phyloP scores from a whole-genome alignment of 2,329 filamentous ascomycete genomes.

The Fusarium pilosicola region DNA sequence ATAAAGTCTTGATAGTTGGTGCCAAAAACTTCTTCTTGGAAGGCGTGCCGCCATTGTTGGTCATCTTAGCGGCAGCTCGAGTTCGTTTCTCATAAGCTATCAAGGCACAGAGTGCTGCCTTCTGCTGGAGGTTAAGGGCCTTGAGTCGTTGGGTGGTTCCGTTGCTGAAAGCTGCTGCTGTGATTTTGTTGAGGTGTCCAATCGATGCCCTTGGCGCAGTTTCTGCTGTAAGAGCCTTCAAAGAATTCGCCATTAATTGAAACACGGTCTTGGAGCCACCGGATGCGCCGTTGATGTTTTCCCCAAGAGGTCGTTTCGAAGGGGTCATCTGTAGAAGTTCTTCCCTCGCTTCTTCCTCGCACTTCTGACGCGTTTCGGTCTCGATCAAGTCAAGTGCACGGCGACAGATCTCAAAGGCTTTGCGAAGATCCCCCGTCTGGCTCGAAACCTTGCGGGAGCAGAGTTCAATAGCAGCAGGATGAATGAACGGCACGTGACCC shows the following conservation, averaged over 20 bases:
- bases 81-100: conserved; percentile 85
- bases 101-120: conserved; percentile 90
- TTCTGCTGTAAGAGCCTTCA: conserved; percentile 73
- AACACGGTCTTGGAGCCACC: conserved; percentile 56
- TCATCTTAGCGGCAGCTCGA: conserved; percentile 58
- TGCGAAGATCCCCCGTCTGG: conserved; percentile 92
- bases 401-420: conserved; percentile 93
- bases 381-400: conserved; percentile 91
- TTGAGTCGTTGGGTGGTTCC: conserved; percentile 86
- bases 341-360: conserved; percentile 70
- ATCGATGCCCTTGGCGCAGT: conserved; percentile 91
- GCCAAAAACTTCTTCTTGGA: conserved; percentile 70
- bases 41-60: conserved; percentile 60
- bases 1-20: conserved; percentile 85
- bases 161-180: conserved; percentile 88
- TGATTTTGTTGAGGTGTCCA: conserved; percentile 90
- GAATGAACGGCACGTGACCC: conserved; percentile 84
- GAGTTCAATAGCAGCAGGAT: conserved; percentile 92
- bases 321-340: conserved; percentile 69
- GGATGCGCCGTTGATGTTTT: conserved; percentile 77
- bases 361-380: conserved; percentile 79
- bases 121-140: conserved; percentile 93
- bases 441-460: conserved; percentile 94
- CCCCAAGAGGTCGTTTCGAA: conserved; percentile 79
- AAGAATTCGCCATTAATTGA: conserved; percentile 62